These are phyloP conservation scores for Nakaseomyces uthaithaninus DNA, from an alignment of 1,139 yeast genomes.

Conservation along the genomic window DNA sequence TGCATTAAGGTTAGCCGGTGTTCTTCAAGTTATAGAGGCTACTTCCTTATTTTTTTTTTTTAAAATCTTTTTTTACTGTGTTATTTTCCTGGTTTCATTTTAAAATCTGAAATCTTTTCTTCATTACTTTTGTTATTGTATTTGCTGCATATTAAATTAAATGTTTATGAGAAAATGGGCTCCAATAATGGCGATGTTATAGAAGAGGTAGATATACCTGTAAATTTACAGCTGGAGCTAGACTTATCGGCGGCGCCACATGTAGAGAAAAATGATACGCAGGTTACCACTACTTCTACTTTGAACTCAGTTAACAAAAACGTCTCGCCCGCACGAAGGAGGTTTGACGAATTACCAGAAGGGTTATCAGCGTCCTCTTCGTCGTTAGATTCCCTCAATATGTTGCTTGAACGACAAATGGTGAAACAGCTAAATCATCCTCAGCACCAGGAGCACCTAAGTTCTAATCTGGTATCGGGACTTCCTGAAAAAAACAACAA, in stretches of 20 bases:
- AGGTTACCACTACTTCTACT: background rate
- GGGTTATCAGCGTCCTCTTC: conserved; percentile 27
- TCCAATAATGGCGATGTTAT: conserved; percentile 9
- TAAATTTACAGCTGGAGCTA: conserved; percentile 20
- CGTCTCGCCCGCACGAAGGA: conserved; percentile 7
- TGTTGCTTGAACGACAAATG: conserved; percentile 35
- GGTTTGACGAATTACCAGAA: conserved; percentile 11
- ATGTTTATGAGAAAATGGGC: background rate
- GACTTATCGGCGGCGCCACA: conserved; percentile 11
- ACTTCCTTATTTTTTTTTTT: too few species aligned
- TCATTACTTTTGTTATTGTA: too few species aligned
- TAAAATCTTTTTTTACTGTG: too few species aligned
- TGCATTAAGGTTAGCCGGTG: too few species aligned
- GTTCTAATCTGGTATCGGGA: conserved; percentile 19
- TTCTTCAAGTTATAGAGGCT: too few species aligned
- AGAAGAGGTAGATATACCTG: conserved; percentile 28
- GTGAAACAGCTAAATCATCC: conserved; percentile 36
- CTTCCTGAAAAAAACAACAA: background rate
- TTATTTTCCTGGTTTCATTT: too few species aligned
- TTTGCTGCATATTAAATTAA: too few species aligned
- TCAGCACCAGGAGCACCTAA: conserved; percentile 31
- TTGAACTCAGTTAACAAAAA: background rate
- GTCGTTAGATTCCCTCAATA: conserved; percentile 35
- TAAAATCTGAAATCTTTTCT: too few species aligned
- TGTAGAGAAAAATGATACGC: conserved; percentile 8